Conservation (phyloP, 306 rosid genomes). For the Hippophae tibetana region DNA sequence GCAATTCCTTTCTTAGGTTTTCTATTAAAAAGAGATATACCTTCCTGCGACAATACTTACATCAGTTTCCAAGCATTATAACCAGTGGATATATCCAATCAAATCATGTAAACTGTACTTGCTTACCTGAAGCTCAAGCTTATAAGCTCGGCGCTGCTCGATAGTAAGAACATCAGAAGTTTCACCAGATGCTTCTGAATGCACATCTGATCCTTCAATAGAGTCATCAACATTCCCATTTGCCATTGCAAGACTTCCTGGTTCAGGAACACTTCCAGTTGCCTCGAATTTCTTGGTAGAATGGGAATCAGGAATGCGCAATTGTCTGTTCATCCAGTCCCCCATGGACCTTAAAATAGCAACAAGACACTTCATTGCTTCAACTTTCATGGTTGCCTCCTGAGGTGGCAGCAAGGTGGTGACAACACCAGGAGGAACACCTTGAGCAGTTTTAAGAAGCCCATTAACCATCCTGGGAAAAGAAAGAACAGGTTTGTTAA, state of each 20-base stretch:
- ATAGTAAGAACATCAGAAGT: constrained; percentile 78
- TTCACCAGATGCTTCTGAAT: constrained; percentile 66
- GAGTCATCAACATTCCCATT: constrained; percentile 77
- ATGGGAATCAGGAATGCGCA: constrained; percentile 82
- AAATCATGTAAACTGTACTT: constrained; percentile 11
- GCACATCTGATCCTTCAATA: constrained; percentile 73
- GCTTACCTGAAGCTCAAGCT: constrained; percentile 95
- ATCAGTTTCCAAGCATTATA: constrained; percentile 32
- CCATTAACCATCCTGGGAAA: constrained; percentile 94
- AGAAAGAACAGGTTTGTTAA: constrained; percentile 14
- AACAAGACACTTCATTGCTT: constrained; percentile 91
- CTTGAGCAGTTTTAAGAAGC: constrained; percentile 99
- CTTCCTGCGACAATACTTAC: constrained; percentile 87
- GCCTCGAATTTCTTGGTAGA: constrained; percentile 55
- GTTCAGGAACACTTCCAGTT: constrained; percentile 39
- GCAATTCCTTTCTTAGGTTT: constrained; percentile 96
- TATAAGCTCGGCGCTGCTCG: constrained; percentile 96
- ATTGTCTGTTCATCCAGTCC: constrained; percentile 90
- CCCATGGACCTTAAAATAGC: constrained; percentile 81
- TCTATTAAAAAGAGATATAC: constrained; percentile 93
- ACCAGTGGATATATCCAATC: constrained; percentile 16
- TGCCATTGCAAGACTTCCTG: constrained; percentile 39
- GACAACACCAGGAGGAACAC: constrained; percentile 89
- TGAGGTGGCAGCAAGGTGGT: constrained; percentile 91
- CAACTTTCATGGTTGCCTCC: constrained; percentile 79